These are phyloP conservation scores for Spiraea crenata DNA, from an alignment of 331 rosid species.

Conservation along the genomic window DNA sequence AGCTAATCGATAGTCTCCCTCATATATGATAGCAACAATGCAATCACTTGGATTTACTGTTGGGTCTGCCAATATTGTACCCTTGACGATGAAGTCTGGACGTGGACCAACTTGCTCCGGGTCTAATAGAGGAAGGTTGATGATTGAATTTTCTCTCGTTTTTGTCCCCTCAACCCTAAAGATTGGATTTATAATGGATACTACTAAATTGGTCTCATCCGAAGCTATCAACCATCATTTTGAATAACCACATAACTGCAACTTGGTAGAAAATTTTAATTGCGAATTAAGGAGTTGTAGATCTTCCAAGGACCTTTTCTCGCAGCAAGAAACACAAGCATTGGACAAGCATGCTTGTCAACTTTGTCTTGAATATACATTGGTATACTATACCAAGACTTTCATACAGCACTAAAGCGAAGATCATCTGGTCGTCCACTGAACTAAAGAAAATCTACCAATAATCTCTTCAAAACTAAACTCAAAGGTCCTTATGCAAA, in stretches of 20 bases:
- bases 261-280: neutral
- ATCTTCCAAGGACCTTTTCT: neutral
- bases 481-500: neutral
- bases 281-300: neutral
- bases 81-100: neutral
- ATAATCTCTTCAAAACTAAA: neutral
- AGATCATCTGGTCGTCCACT: neutral
- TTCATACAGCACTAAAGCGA: neutral
- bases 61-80: neutral
- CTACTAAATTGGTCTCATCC: neutral
- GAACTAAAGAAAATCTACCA: neutral
- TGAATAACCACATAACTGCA: neutral
- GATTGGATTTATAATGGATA: neutral
- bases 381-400: neutral
- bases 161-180: neutral
- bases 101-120: too few species aligned
- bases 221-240: neutral
- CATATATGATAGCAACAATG: neutral
- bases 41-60: neutral
- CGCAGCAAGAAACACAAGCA: neutral
- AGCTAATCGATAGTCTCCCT: neutral
- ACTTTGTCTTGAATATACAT: neutral
- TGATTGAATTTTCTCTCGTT: neutral
- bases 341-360: neutral
- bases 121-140: neutral